Percentiles rank a stretch among this genome's conserved stretches.
These are phyloP conservation scores for Lecanosticta acicola DNA, from an alignment of 2,329 filamentous ascomycete species.

Conservation along the genomic window DNA sequence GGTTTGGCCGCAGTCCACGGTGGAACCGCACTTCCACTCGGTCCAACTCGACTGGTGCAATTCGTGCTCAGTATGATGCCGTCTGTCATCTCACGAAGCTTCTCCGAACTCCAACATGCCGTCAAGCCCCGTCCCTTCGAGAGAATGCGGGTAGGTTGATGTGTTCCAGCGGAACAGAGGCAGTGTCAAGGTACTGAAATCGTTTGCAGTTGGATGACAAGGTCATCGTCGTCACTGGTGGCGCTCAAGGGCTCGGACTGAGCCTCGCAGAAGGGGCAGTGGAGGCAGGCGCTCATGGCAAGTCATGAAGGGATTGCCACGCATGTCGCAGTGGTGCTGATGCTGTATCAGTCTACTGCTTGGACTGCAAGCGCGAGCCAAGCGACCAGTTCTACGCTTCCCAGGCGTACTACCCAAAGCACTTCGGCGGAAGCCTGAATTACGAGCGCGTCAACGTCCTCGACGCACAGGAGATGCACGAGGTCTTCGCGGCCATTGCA, in stretches of 20 bases:
- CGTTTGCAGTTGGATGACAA: constrained; percentile 16
- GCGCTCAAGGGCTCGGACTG: constrained; percentile 25
- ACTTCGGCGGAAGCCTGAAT: constrained; percentile 39
- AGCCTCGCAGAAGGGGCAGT: constrained; percentile 44
- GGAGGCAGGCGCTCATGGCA: constrained; percentile 45
- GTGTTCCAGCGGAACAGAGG: no score
- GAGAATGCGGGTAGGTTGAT: no score
- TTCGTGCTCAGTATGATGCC: no score
- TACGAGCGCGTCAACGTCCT: constrained; percentile 47
- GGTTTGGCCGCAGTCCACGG: no score
- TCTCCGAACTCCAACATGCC: no score
- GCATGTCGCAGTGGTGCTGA: constrained; percentile 1
- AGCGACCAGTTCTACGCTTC: constrained; percentile 39
- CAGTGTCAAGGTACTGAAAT: neutral
- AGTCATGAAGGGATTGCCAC: neutral
- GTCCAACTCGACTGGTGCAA: no score
- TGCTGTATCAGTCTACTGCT: constrained; percentile 41
- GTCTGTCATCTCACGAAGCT: no score
- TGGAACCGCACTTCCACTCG: no score
- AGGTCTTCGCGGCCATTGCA: constrained; percentile 25
- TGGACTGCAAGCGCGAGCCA: constrained; percentile 43
- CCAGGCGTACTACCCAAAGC: constrained; percentile 32
- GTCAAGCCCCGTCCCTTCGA: neutral
- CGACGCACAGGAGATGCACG: constrained; percentile 29
- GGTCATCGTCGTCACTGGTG: constrained; percentile 25